Percentiles rank a stretch among this genome's conserved stretches.
Evolutionary conservation across 1,139 yeast species (phyloP).

Genomic region (Candida sanyaensis): DNA sequence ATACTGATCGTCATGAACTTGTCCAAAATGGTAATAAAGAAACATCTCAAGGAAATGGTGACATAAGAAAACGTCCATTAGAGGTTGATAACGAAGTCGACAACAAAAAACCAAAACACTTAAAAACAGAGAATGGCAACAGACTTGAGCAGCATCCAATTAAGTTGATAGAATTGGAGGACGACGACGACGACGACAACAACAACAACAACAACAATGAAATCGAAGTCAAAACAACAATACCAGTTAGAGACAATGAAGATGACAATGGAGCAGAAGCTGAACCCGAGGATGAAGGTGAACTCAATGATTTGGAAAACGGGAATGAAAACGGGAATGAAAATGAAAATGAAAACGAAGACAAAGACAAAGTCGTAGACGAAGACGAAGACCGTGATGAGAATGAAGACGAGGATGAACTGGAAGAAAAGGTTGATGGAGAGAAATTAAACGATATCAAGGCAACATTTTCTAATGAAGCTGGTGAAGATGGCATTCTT

Average conservation of each 20-base stretch:
- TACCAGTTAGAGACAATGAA: conserved; percentile 13
- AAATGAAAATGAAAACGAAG: too few relatives aligned
- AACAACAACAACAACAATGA: too few relatives aligned
- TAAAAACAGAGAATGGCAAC: conserved; percentile 9
- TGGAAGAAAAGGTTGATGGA: conserved; percentile 13
- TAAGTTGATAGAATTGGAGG: conserved; percentile 19
- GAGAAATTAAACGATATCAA: conserved; percentile 8
- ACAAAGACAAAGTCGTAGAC: too few relatives aligned
- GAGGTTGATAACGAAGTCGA: conserved; percentile 4
- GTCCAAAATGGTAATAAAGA: conserved; percentile 3
- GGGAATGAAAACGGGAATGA: neutral
- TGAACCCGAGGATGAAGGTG: conserved; percentile 14
- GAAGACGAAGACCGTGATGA: conserved; percentile 22
- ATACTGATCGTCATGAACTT: conserved; percentile 4
- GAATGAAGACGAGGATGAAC: conserved; percentile 12
- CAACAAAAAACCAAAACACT: conserved; percentile 10
- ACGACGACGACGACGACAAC: conserved; percentile 24
- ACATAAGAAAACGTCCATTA: neutral
- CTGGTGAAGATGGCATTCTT: conserved; percentile 11
- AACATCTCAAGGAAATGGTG: conserved; percentile 7
- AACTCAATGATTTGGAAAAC: conserved; percentile 9
- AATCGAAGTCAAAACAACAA: conserved; percentile 22
- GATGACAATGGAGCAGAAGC: conserved; percentile 16
- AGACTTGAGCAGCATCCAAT: conserved; percentile 17
- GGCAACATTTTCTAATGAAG: conserved; percentile 15